Evolutionary conservation across 192 early-diverging fungal genomes (phyloP).

Genomic region (Entomortierella lignicola): DNA sequence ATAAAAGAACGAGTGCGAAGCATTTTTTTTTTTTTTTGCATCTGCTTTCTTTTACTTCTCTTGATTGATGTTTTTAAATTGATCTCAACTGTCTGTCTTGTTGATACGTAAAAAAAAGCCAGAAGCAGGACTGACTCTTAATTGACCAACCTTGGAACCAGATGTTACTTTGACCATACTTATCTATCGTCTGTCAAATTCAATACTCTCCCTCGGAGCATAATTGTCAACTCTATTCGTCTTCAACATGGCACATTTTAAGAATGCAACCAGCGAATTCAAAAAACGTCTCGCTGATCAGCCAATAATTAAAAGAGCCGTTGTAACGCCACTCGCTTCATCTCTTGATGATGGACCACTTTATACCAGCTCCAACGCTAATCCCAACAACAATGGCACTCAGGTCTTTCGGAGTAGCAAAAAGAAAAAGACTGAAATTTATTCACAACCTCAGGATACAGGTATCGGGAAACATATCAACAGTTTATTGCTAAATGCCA

Average conservation of each 20-base stretch:
- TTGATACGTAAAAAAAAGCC: no score
- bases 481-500: conserved; percentile 65
- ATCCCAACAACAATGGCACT: conserved; percentile 48
- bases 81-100: no score
- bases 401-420: conserved; percentile 37
- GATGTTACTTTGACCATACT: no score
- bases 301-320: conserved; percentile 53
- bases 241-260: conserved; percentile 29
- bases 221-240: background rate
- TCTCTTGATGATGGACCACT: conserved; percentile 17
- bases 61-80: no score
- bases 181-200: no score
- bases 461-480: conserved; percentile 64
- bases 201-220: no score
- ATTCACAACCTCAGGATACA: conserved; percentile 68
- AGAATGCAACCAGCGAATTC: conserved; percentile 53
- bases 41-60: no score
- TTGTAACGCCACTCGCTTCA: conserved; percentile 23
- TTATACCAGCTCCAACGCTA: conserved; percentile 45
- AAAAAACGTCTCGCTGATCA: conserved; percentile 63
- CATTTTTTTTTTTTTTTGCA: no score
- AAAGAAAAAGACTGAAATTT: conserved; percentile 54
- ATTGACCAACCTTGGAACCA: no score
- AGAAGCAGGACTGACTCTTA: no score
- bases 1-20: no score